These are phyloP conservation scores for Helotiales sp. DNA, from an alignment of 2,329 filamentous ascomycete genomes.

Conservation along the genomic window DNA sequence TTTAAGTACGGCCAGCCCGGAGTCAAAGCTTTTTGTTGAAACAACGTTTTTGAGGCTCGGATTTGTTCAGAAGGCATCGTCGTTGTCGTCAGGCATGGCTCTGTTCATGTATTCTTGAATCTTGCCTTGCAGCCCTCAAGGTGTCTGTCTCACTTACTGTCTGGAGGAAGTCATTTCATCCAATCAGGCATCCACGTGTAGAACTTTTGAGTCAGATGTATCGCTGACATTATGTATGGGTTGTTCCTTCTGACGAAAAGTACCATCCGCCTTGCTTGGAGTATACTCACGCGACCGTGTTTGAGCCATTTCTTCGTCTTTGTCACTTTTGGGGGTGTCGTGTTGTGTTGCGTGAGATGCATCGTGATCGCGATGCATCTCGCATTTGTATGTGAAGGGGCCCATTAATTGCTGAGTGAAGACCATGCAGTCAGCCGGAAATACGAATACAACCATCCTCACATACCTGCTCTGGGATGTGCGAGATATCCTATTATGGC, in stretches of 20 bases:
- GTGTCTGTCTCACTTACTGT: conserved; percentile 2
- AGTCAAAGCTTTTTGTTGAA: background rate
- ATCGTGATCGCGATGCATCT: no score
- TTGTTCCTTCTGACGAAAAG: background rate
- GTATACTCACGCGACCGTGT: conserved; percentile 20
- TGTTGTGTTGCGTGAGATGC: conserved; percentile 8
- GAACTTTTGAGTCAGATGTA: conserved; percentile 6
- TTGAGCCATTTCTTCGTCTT: background rate
- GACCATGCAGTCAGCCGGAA: background rate
- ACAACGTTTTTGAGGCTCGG: background rate
- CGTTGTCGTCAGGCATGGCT: background rate
- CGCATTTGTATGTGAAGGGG: background rate
- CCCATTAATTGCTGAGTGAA: background rate
- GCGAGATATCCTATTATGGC: background rate
- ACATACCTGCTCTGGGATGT: background rate
- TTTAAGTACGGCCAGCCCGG: background rate
- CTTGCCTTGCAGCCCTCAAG: conserved; percentile 13
- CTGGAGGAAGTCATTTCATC: conserved; percentile 13
- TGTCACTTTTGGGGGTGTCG: background rate
- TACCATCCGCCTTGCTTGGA: background rate
- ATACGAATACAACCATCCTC: background rate
- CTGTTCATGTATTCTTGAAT: conserved; percentile 1
- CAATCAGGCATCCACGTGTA: conserved; percentile 16
- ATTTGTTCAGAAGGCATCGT: background rate
- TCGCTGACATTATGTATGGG: background rate